Evolutionary conservation across 805 yeast genomes (phyloP).

Genomic region (Yamadazyma kitorensis): DNA sequence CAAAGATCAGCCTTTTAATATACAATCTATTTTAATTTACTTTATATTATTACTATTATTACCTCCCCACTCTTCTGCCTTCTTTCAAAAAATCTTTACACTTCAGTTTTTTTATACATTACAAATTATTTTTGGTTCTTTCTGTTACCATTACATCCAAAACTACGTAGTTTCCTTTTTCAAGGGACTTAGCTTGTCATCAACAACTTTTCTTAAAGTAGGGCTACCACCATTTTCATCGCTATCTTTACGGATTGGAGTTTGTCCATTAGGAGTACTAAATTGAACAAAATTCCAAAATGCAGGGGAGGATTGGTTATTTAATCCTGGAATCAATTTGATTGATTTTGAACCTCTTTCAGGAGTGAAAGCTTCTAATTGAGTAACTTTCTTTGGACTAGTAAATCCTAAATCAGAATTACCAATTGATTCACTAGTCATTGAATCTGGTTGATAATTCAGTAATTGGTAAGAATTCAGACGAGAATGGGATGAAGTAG

Average conservation of each 20-base stretch:
- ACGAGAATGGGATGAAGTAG: slow-evolving; percentile 25
- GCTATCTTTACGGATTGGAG: slow-evolving; percentile 37
- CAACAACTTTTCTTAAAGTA: slow-evolving; percentile 28
- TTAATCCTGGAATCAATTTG: slow-evolving; percentile 27
- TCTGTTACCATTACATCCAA: no score
- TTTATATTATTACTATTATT: no score
- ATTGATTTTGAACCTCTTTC: slow-evolving; percentile 38
- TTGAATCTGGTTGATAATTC: slow-evolving; percentile 11
- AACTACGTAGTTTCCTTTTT: slow-evolving; percentile 6
- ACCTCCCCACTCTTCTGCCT: no score
- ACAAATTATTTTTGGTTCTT: no score
- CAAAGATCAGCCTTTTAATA: slow-evolving; percentile 37
- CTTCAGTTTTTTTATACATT: no score
- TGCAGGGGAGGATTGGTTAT: slow-evolving; percentile 76
- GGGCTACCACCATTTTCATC: slow-evolving; percentile 41
- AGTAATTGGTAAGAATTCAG: slow-evolving; percentile 24
- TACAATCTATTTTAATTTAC: background rate
- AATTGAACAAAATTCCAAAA: slow-evolving; percentile 91
- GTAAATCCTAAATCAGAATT: slow-evolving; percentile 38
- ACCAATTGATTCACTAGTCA: slow-evolving; percentile 9
- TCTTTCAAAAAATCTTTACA: no score
- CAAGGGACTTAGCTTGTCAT: slow-evolving; percentile 8
- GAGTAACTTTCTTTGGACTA: slow-evolving; percentile 41
- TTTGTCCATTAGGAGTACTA: slow-evolving; percentile 44
- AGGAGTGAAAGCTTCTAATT: slow-evolving; percentile 44